Percentiles rank a stretch among this genome's conserved stretches.
Conservation (phyloP, 257 asterid species). For the Rubia yunnanensis region DNA sequence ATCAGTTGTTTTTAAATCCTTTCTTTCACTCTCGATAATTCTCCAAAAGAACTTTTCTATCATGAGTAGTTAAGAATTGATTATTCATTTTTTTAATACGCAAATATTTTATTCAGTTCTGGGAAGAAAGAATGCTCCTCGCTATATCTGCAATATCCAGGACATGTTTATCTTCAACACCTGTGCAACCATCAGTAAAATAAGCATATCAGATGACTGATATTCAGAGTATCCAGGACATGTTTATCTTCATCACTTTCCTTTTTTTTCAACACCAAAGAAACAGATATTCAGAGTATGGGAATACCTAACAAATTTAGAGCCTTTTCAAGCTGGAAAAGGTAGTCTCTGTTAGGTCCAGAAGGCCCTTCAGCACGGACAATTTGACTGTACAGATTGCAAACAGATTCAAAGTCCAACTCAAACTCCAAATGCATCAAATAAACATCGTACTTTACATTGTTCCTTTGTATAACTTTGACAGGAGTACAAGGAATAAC, state of each 20-base stretch:
- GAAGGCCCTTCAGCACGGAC: constrained; percentile 89
- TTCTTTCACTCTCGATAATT: too few species aligned
- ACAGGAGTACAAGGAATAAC: background rate
- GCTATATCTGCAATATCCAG: constrained; percentile 67
- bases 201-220: background rate
- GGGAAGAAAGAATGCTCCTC: constrained; percentile 43
- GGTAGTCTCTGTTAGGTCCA: constrained; percentile 90
- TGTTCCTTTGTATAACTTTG: background rate
- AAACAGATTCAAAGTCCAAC: background rate
- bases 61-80: background rate
- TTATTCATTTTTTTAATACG: background rate
- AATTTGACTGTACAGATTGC: constrained; percentile 56
- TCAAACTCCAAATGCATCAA: background rate
- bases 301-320: constrained; percentile 51
- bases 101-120: background rate
- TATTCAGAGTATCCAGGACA: too few species aligned
- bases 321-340: constrained; percentile 82
- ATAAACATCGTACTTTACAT: background rate
- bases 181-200: constrained; percentile 24
- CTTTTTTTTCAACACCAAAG: background rate
- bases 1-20: too few species aligned
- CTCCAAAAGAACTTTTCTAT: background rate
- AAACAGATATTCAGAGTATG: background rate
- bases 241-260: too few species aligned
- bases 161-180: constrained; percentile 74